Evolutionary conservation across 495 filamentous ascomycete species (phyloP).

Genomic region (Trichoderma gamsii): DNA sequence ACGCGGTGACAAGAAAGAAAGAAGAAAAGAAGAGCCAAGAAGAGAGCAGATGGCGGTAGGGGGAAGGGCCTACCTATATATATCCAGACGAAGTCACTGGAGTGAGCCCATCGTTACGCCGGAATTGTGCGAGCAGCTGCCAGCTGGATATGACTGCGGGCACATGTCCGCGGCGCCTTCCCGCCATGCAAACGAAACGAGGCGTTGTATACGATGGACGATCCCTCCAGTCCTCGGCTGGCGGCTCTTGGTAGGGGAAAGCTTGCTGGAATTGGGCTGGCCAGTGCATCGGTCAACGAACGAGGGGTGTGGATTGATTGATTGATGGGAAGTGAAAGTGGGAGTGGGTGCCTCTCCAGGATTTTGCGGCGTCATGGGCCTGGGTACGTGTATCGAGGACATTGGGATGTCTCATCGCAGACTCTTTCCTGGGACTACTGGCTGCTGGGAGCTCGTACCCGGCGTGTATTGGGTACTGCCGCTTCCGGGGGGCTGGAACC

Average conservation of each 20-base stretch:
- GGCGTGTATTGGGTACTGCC: not conserved
- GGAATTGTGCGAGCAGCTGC: constrained; percentile 8
- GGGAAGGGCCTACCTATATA: not conserved
- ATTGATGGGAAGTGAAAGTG: not conserved
- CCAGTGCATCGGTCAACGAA: no score
- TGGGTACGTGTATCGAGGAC: not conserved
- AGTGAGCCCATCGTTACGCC: not conserved
- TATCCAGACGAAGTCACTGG: not conserved
- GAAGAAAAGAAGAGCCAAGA: not conserved
- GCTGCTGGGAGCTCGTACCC: no score
- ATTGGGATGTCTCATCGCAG: not conserved
- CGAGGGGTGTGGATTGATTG: not conserved
- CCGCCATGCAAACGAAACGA: no score
- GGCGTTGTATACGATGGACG: no score
- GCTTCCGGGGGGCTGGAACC: not conserved
- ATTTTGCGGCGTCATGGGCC: no score
- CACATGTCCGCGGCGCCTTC: not conserved
- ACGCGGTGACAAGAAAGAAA: not conserved
- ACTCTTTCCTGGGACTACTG: no score
- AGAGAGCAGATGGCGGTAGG: not conserved
- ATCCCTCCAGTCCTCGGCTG: no score
- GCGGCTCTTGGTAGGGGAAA: no score
- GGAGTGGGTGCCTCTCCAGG: not conserved
- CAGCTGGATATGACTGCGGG: not conserved
- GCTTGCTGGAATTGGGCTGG: no score